Evolutionary conservation across 1,284 basidiomycete species (phyloP), one percentile per base, ranked within the genome.

Genomic region (Singerocomus inundabilis): DNA sequence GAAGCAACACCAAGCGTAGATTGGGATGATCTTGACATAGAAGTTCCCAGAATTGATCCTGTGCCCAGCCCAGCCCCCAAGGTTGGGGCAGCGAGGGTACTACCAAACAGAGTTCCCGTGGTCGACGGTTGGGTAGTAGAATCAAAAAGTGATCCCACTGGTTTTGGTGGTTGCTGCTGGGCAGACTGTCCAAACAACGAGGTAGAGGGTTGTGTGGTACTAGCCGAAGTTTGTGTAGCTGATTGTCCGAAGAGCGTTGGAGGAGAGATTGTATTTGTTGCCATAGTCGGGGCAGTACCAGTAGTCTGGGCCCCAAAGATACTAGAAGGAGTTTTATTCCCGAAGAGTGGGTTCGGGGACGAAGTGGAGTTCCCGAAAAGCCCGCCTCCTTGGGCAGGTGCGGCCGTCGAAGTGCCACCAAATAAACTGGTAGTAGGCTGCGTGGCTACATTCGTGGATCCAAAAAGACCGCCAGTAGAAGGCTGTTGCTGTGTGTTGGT

Each of bases 181-280:
- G 53, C 47, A 21, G 56, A 33, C 45, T 66, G 62, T 38, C 68
- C 61, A 47, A 73, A 68, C 31, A 69, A 43, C 32, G 65, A 57
- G 44, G 56, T 39, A 35, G 56, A 49, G 49, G 62, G 60, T 55
- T 61, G 60, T 53, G 62, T 32, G 3, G 41, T 44, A 15, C 2
- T 37, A 5, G 34, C 41, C 11, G 33, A 49, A 3, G 36, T 24
- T 46, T 62, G 63, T 39, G 46, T 5, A n/a, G 32, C n/a, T 5
- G 57, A 28, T 32, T 69, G 69, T 34, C 69, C 71, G 33, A 72
- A 74, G 35, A 68, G 57, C 6, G 56, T 54, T n/a, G 67, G 58
- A 9, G 62, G 50, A 10, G 52, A 49, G 18, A 55, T 53, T 7
- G 56, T 56, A 31, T 49, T 55, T 18, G 49, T 53, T 38, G 49